Evolutionary conservation across 495 filamentous ascomycete species (phyloP).

Genomic region (Neurospora hispaniola): DNA sequence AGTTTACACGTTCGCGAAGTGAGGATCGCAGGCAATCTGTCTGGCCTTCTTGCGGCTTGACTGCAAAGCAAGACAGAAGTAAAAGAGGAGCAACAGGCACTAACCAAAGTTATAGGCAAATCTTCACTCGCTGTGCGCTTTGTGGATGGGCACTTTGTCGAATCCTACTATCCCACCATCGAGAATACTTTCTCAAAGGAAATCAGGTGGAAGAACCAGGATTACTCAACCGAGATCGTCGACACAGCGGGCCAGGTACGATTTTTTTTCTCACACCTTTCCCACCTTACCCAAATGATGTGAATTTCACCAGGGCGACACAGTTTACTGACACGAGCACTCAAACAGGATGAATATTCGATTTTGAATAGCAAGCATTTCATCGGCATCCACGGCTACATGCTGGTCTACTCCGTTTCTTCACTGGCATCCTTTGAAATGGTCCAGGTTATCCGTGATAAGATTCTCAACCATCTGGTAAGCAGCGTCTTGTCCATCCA

Average conservation of each 20-base stretch:
- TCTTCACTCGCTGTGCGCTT: slow-evolving; percentile 96
- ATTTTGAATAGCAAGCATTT: slow-evolving; percentile 98
- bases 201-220: slow-evolving; percentile 83
- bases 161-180: slow-evolving; percentile 98
- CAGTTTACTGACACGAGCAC: background rate
- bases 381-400: slow-evolving; percentile 98
- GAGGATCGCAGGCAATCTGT: background rate
- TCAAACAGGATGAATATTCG: slow-evolving; percentile 82
- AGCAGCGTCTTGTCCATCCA: slow-evolving; percentile 18
- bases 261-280: background rate
- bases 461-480: slow-evolving; percentile 94
- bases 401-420: slow-evolving; percentile 92
- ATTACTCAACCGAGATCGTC: slow-evolving; percentile 94
- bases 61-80: background rate
- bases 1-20: background rate
- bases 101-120: slow-evolving; percentile 54
- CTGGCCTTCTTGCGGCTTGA: background rate
- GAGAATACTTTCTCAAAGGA: slow-evolving; percentile 97
- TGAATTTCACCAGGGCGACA: background rate
- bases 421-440: slow-evolving; percentile 94
- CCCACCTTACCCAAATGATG: background rate
- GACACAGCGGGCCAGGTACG: slow-evolving; percentile 95
- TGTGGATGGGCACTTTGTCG: slow-evolving; percentile 96
- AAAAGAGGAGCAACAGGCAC: background rate
- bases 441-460: slow-evolving; percentile 88